Evolutionary conservation across 148 eudicot species (phyloP).

Genomic region (Persicaria maculosa): DNA sequence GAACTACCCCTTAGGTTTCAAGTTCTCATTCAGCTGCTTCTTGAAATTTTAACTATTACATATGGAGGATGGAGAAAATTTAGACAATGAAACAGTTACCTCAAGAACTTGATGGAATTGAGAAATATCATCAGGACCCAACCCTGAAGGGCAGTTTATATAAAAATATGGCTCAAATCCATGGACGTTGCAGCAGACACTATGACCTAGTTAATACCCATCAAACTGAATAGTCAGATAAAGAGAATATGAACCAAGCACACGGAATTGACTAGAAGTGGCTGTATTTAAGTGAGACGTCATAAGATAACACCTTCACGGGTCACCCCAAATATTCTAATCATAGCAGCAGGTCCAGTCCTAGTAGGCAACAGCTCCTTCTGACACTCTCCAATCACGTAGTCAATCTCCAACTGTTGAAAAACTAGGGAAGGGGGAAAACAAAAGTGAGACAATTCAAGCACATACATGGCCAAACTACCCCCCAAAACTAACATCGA

Average conservation of each 20-base stretch:
- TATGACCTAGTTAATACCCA: slow-evolving; percentile 52
- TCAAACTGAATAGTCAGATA: slow-evolving; percentile 5
- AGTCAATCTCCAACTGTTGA: slow-evolving; percentile 97
- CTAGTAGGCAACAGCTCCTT: slow-evolving; percentile 57
- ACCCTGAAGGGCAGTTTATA: slow-evolving; percentile 78
- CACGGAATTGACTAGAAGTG: not conserved
- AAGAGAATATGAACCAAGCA: not conserved
- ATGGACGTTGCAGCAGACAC: slow-evolving; percentile 91
- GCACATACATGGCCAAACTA: slow-evolving; percentile 5
- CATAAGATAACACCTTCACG: slow-evolving; percentile 44
- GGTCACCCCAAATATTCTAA: slow-evolving; percentile 89
- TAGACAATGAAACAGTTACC: slow-evolving; percentile 32
- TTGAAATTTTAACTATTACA: not conserved
- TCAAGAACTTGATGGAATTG: slow-evolving; percentile 72
- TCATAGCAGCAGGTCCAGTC: slow-evolving; percentile 77
- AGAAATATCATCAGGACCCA: slow-evolving; percentile 96
- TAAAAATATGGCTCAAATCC: slow-evolving; percentile 98
- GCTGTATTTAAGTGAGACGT: not conserved
- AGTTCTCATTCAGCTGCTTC: not conserved
- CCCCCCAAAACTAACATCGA: not conserved
- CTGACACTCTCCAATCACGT: slow-evolving; percentile 64
- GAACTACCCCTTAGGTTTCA: not conserved
- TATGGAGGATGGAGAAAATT: not conserved
- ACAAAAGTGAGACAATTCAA: not conserved
- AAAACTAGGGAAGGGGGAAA: slow-evolving; percentile 34